Conservation (phyloP, 1,284 basidiomycete species). For the Anthracocystis panici-leucophaei region DNA sequence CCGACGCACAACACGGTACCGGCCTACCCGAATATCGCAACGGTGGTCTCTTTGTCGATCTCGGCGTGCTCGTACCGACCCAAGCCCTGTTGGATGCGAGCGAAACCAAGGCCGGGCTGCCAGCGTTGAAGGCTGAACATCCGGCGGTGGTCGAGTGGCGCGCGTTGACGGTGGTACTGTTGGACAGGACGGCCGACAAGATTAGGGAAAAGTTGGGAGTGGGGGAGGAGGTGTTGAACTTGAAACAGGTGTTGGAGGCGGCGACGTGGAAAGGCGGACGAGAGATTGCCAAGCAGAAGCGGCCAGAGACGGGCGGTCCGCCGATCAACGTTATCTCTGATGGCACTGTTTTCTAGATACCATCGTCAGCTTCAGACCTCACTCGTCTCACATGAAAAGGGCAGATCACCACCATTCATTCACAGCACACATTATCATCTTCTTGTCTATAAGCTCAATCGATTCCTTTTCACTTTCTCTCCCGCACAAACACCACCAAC, state of each 20-base stretch:
- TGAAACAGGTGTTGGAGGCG: conserved; percentile 90
- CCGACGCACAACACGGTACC: conserved; percentile 81
- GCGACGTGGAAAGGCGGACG: conserved; percentile 92
- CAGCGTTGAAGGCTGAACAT: conserved; percentile 77
- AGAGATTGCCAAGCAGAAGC: conserved; percentile 86
- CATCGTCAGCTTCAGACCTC: neutral
- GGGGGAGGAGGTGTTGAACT: conserved; percentile 74
- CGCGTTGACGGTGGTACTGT: conserved; percentile 88
- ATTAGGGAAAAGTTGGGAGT: conserved; percentile 37
- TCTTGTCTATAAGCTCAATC: neutral
- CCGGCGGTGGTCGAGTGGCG: conserved; percentile 95
- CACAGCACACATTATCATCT: neutral
- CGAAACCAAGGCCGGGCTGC: conserved; percentile 46
- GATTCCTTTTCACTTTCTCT: conserved; percentile 41
- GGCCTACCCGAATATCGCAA: conserved; percentile 62
- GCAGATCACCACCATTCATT: neutral
- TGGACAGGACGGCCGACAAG: conserved; percentile 69
- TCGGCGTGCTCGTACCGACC: conserved; percentile 72
- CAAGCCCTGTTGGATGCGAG: conserved; percentile 72
- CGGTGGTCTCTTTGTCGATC: conserved; percentile 83
- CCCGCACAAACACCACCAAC: conserved; percentile 52
- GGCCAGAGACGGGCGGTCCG: conserved; percentile 81
- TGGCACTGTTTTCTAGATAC: conserved; percentile 36
- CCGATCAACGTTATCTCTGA: conserved; percentile 74
- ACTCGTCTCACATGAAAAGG: neutral